These are phyloP conservation scores for Aspergillus fijiensis DNA, from an alignment of 2,329 filamentous ascomycete species.

Conservation along the genomic window DNA sequence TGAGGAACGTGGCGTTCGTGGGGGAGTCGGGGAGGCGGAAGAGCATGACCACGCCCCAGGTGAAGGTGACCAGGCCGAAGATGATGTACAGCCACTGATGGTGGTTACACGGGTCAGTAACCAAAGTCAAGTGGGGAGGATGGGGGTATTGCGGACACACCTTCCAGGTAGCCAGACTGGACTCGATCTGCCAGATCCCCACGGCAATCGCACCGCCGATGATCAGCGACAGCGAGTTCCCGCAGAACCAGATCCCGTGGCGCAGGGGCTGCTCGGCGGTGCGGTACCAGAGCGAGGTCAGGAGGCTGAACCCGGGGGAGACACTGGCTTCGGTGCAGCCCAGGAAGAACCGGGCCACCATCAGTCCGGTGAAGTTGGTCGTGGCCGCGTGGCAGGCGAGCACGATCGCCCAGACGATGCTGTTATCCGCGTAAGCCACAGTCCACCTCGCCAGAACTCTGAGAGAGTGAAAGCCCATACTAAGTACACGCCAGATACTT, in stretches of 20 bases:
- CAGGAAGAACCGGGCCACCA: constrained; percentile 45
- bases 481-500: constrained; percentile 35
- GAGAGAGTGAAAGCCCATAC: constrained; percentile 7
- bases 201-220: constrained; percentile 27
- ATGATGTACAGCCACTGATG: constrained; percentile 27
- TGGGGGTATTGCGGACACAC: constrained; percentile 7
- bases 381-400: constrained; percentile 37
- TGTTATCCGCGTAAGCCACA: constrained; percentile 1
- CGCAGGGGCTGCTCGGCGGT: constrained; percentile 31
- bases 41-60: constrained; percentile 25
- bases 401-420: constrained; percentile 32
- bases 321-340: constrained; percentile 43
- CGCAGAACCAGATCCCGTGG: constrained; percentile 34
- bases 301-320: constrained; percentile 37
- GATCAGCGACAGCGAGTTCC: constrained; percentile 29
- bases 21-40: constrained; percentile 26
- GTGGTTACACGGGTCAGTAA: neutral
- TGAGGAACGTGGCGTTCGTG: constrained; percentile 24
- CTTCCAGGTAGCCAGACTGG: constrained; percentile 24
- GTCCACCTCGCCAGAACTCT: neutral
- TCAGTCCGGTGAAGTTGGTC: constrained; percentile 39
- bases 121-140: no score
- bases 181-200: constrained; percentile 27
- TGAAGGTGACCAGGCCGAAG: constrained; percentile 27
- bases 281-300: constrained; percentile 33